Base-by-base conservation (phyloP, 129 eudicot species). In the Sambucus nigra region DNA sequence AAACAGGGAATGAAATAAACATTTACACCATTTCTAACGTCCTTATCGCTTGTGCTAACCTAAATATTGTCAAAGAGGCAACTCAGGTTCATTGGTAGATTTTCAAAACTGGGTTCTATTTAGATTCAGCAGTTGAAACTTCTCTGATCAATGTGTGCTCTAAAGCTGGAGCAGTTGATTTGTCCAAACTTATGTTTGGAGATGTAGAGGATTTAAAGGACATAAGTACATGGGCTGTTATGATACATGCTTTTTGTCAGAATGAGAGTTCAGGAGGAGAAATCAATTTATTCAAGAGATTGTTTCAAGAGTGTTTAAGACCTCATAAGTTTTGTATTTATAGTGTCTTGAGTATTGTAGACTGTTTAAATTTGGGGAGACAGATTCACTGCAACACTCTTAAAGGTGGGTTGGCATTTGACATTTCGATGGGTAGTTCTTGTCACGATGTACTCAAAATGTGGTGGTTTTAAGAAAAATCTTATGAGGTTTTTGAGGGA, bases 391-490 rank as follows among this genome's bases (percentile, higher is more conserved):
- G 78, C 67, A 78, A 72, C 39, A 56, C 64, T 6, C 55, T 62
- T 48, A 84, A 88, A 69, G 53, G 65, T 14, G 84, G 78, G 13
- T 8, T 84, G 27, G 33, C 57, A 15, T 59, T 42, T 21, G 77
- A 88, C 61, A 73, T 66, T 38, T 67, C 80, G 47, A 84, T 84
- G 18, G 80, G 88, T 44, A 75, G 95, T 60, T 80, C 72, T 88
- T 18, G 73, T 74, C 69, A 75, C 84, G 15, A 88, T 84, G 95
- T 88, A 84, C 78, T 88, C 95, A 20, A 88, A 88, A 60, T 84
- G 94, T 54, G 76, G 80, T 23, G 32, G 56, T 25, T 51, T 84
- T n/a, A n/a, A 56, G 65, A 64, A 16, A 85, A 88, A 9, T 84
- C 94, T n/a, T n/a, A n/a, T n/a, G n/a, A n/a, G n/a, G n/a, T n/a